Evolutionary conservation across 1,284 basidiomycete genomes (phyloP).

Genomic region (Boletellus dicymbophilus): DNA sequence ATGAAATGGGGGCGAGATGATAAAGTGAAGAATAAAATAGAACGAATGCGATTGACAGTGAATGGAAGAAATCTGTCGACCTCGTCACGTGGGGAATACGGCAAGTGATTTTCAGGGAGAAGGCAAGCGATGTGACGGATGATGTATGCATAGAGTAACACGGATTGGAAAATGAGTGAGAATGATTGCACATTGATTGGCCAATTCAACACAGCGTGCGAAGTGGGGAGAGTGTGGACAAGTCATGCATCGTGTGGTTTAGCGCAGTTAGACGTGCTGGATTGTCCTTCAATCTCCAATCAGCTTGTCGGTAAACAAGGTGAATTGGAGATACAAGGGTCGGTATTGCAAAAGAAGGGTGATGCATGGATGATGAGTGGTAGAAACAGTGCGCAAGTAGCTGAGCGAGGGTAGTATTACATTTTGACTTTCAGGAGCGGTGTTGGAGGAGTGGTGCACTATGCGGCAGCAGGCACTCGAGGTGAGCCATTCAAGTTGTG

Average conservation of each 20-base stretch:
- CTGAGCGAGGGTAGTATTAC: constrained; percentile 67
- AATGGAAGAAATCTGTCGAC: constrained; percentile 40
- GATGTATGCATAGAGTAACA: constrained; percentile 53
- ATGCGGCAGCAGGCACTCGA: constrained; percentile 55
- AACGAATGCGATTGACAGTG: constrained; percentile 47
- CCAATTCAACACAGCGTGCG: constrained; percentile 28
- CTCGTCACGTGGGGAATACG: constrained; percentile 41
- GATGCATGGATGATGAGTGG: constrained; percentile 76
- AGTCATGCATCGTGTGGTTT: constrained; percentile 25
- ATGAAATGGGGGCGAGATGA: constrained; percentile 37
- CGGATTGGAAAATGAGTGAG: constrained; percentile 51
- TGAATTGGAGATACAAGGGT: constrained; percentile 51
- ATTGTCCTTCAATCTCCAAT: constrained; percentile 29
- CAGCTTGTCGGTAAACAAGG: constrained; percentile 47
- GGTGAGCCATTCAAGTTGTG: constrained; percentile 59
- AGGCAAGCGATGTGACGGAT: constrained; percentile 41
- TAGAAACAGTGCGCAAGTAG: constrained; percentile 59
- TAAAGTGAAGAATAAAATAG: constrained; percentile 82
- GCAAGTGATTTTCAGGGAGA: constrained; percentile 38
- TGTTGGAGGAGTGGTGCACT: constrained; percentile 27
- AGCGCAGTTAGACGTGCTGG: constrained; percentile 19
- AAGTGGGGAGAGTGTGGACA: constrained; percentile 22
- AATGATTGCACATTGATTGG: constrained; percentile 42
- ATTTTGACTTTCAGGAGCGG: constrained; percentile 57
- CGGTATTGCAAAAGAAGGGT: constrained; percentile 64